phyloP scores from a whole-genome alignment of 2,329 filamentous ascomycete genomes.

The Colletotrichum filicis region DNA sequence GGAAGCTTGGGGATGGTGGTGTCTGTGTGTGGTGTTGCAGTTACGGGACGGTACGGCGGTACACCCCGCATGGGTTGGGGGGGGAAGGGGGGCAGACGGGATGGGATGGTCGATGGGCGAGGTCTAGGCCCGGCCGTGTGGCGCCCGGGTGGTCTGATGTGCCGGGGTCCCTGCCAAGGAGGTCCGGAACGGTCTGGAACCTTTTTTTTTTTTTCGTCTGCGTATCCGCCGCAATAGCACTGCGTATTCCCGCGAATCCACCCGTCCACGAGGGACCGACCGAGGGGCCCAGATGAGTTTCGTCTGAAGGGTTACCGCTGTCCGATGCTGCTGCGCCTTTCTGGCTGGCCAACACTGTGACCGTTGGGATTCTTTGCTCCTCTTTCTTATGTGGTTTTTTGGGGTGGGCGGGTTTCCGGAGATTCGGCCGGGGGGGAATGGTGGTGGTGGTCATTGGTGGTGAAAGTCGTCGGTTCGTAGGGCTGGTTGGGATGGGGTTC shows the following conservation, averaged over 20 bases:
- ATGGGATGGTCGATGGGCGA: slow-evolving; percentile 25
- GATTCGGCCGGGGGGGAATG: neutral
- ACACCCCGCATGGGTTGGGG: slow-evolving; percentile 15
- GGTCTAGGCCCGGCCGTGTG: slow-evolving; percentile 29
- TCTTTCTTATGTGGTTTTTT: neutral
- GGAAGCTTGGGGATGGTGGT: neutral
- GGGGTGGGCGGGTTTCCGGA: neutral
- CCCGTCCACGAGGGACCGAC: neutral
- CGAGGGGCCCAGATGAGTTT: neutral
- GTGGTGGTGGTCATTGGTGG: no score
- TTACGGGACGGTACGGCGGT: neutral
- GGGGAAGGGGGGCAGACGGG: no score
- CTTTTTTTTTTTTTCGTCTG: neutral
- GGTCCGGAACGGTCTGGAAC: slow-evolving; percentile 30
- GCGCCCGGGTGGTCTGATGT: slow-evolving; percentile 21
- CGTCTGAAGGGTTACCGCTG: neutral
- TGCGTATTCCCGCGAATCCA: no score
- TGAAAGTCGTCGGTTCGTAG: neutral
- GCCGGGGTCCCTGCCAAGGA: slow-evolving; percentile 27
- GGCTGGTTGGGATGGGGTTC: neutral
- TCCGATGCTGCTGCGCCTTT: neutral
- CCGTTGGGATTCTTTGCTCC: neutral
- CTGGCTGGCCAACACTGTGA: neutral
- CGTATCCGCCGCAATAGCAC: neutral
- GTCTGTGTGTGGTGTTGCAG: slow-evolving; percentile 6